phyloP scores from a whole-genome alignment of 148 eudicot genomes.

The Tetragonia tetragonoides region DNA sequence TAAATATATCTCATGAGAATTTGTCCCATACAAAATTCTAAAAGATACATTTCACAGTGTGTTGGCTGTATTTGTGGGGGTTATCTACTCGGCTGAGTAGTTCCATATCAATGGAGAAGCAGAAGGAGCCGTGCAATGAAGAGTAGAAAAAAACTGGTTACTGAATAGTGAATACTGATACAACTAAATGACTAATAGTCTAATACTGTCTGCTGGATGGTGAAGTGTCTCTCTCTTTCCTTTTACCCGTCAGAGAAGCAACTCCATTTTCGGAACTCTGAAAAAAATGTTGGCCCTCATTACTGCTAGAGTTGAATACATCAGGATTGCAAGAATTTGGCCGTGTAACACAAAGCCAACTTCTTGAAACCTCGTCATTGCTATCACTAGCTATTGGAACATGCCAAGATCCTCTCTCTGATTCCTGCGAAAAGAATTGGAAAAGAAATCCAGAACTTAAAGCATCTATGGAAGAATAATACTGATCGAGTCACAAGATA shows the following conservation, averaged over 20 bases:
- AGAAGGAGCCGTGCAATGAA: constrained; percentile 28
- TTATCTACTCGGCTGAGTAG: not conserved
- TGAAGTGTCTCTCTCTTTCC: constrained; percentile 50
- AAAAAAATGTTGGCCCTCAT: not conserved
- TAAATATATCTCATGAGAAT: not conserved
- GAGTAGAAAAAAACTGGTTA: not conserved
- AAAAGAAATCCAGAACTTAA: no score
- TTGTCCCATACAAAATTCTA: not conserved
- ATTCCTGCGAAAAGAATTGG: constrained; percentile 38
- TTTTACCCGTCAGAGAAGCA: constrained; percentile 37
- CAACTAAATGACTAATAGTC: not conserved
- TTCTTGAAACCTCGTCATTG: constrained; percentile 50
- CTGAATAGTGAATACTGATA: no score
- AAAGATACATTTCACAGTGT: not conserved
- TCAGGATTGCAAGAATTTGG: constrained; percentile 16
- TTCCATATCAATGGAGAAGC: constrained; percentile 29
- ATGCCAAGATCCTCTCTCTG: constrained; percentile 65
- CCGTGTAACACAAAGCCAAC: constrained; percentile 70
- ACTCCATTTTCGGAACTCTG: constrained; percentile 13
- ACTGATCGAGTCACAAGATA: no score
- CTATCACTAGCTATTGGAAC: constrained; percentile 50
- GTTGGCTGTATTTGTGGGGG: not conserved
- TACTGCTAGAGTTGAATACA: constrained; percentile 2
- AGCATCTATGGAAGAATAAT: no score
- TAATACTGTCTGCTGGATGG: not conserved